These are phyloP conservation scores for Trichoderma arundinaceum DNA, from an alignment of 2,329 filamentous ascomycete genomes.

Conservation along the genomic window DNA sequence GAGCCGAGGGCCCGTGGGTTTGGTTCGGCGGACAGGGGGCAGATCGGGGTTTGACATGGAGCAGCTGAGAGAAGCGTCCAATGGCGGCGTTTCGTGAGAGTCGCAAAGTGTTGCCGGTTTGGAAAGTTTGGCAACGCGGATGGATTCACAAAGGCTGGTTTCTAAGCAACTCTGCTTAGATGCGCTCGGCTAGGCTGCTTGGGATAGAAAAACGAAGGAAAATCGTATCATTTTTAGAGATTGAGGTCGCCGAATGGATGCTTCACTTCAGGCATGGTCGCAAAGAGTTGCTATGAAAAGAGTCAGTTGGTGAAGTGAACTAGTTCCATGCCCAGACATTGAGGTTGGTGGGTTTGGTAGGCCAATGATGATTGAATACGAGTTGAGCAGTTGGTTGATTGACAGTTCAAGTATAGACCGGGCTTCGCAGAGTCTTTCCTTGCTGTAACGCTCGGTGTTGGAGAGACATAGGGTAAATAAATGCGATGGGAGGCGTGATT, in stretches of 20 bases:
- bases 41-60: background rate
- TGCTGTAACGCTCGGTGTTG: constrained; percentile 11
- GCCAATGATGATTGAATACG: background rate
- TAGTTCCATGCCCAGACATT: background rate
- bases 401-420: background rate
- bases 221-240: background rate
- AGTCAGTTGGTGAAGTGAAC: background rate
- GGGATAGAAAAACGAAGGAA: background rate
- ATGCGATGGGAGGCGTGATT: background rate
- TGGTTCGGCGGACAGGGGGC: background rate
- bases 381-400: background rate
- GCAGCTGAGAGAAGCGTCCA: background rate
- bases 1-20: constrained; percentile 8
- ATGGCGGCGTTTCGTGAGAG: background rate
- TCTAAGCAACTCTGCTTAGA: background rate
- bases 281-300: background rate
- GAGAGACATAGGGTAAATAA: background rate
- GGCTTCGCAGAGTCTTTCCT: constrained; percentile 21
- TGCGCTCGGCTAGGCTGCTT: background rate
- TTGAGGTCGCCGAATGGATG: background rate
- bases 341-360: background rate
- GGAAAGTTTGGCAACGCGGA: background rate
- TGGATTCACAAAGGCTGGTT: background rate
- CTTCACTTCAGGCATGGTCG: background rate
- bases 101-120: constrained; percentile 3